Conservation (phyloP, 1,284 basidiomycete genomes). For the Cryptococcus maquisensis region DNA sequence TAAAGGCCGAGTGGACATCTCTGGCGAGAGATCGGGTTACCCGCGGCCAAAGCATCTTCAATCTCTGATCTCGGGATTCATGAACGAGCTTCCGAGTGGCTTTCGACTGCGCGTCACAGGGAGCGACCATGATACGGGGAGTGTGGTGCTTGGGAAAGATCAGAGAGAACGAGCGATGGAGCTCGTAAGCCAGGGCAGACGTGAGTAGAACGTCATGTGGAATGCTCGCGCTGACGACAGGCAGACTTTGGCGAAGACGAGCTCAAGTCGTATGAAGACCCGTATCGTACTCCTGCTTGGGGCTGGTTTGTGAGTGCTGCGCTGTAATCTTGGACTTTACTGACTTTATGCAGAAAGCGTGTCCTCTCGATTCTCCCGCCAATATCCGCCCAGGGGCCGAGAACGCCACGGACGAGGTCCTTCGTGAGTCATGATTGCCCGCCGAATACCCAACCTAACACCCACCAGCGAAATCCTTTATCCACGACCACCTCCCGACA, state of each 20-base stretch:
- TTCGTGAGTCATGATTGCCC: conserved; percentile 23
- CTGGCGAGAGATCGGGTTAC: conserved; percentile 27
- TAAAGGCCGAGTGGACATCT: conserved; percentile 18
- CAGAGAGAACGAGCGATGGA: conserved; percentile 46
- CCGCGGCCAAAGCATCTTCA: conserved; percentile 34
- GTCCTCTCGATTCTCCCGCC: conserved; percentile 43
- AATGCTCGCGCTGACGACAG: conserved; percentile 5
- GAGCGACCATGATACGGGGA: conserved; percentile 47
- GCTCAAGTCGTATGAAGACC: conserved; percentile 43
- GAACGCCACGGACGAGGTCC: conserved; percentile 34
- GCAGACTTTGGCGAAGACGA: conserved; percentile 47
- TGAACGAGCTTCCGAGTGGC: conserved; percentile 29
- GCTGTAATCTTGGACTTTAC: not conserved
- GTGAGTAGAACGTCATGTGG: conserved; percentile 33
- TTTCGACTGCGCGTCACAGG: conserved; percentile 41
- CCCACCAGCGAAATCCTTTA: conserved; percentile 42
- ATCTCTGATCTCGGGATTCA: conserved; percentile 40
- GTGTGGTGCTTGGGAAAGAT: conserved; percentile 47
- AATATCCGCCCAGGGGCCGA: conserved; percentile 39
- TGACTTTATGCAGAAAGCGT: conserved; percentile 36
- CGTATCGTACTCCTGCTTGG: conserved; percentile 40
- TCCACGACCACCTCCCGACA: conserved; percentile 50
- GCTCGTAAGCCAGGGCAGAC: conserved; percentile 39
- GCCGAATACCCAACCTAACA: not conserved
- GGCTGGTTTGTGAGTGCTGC: conserved; percentile 45